These are phyloP conservation scores for sunflower (Helianthus annuus) DNA, from an alignment of 129 eudicot species.

Conservation along the genomic window HanXRQr2.0-SUNRISE NC_035441.2:176716851-176717350, in stretches of 20 bases:
- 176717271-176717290: background rate
- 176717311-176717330: background rate
- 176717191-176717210: slow-evolving; percentile 93
- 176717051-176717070: background rate
- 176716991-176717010: background rate
- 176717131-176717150: slow-evolving; percentile 96
- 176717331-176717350: background rate
- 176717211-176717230: slow-evolving; percentile 10
- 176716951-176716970: slow-evolving; percentile 1
- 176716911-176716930: slow-evolving; percentile 7
- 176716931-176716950: background rate
- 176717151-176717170: slow-evolving; percentile 97
- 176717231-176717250: background rate
- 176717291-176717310: background rate
- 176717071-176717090: slow-evolving; percentile 15
- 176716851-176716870: background rate
- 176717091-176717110: slow-evolving; percentile 29
- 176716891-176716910: background rate
- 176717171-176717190: slow-evolving; percentile 82
- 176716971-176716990: background rate
- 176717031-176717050: slow-evolving; percentile 6
- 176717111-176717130: slow-evolving; percentile 98
- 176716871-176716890: slow-evolving; percentile 14
- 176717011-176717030: background rate
- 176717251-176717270: slow-evolving; percentile 3